Percentiles rank a stretch among this genome's conserved stretches.
phyloP scores from a whole-genome alignment of 768 basidiomycete species.

The Suillus variegatus region DNA sequence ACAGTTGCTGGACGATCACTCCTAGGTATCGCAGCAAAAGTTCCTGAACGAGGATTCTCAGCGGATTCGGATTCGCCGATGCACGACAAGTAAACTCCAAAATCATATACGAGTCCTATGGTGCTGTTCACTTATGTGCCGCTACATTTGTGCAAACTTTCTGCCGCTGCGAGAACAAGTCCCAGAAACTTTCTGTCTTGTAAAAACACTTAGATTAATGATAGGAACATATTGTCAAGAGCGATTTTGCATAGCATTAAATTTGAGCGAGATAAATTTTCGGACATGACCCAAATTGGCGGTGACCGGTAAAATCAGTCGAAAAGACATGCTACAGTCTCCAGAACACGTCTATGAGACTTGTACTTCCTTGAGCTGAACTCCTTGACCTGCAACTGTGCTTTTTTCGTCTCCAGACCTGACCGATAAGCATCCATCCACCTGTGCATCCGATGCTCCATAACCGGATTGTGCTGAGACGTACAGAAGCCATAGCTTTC shows the following conservation, averaged over 20 bases:
- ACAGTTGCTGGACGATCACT: background rate
- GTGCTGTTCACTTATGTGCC: slow-evolving; percentile 16
- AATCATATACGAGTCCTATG: background rate
- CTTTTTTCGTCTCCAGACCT: slow-evolving; percentile 13
- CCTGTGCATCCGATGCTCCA: slow-evolving; percentile 17
- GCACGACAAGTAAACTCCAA: background rate
- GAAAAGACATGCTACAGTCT: slow-evolving; percentile 6
- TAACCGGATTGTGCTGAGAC: slow-evolving; percentile 12
- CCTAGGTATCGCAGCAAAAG: no score
- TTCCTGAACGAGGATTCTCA: no score
- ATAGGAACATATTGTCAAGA: slow-evolving; percentile 15
- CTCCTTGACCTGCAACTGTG: slow-evolving; percentile 15
- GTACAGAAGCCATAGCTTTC: slow-evolving; percentile 17
- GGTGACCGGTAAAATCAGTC: slow-evolving; percentile 4
- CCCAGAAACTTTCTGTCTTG: slow-evolving; percentile 9
- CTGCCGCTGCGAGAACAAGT: background rate
- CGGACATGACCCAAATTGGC: slow-evolving; percentile 9
- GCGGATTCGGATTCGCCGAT: background rate
- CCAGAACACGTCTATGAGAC: slow-evolving; percentile 9
- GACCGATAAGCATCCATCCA: slow-evolving; percentile 19
- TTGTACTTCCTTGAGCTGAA: slow-evolving; percentile 18
- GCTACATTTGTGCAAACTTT: slow-evolving; percentile 15
- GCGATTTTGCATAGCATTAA: slow-evolving; percentile 13
- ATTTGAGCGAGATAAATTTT: slow-evolving; percentile 16
- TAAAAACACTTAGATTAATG: slow-evolving; percentile 14